phyloP scores from a whole-genome alignment of 1,139 yeast species.

The Kodamaea sp. region DNA sequence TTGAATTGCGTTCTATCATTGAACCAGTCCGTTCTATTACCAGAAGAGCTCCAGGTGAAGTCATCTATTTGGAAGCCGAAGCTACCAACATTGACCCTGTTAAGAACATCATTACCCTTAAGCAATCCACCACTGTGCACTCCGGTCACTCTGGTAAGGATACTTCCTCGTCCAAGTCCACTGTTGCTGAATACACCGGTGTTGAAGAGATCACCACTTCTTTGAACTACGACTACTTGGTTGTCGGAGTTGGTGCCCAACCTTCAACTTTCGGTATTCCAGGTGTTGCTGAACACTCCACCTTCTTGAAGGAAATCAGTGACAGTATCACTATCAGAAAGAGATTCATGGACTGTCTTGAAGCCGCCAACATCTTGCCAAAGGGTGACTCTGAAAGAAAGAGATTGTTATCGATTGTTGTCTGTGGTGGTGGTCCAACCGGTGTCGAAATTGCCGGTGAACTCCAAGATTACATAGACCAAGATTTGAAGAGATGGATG shows the following conservation, averaged over 20 bases:
- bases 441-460: constrained; percentile 98
- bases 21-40: constrained; percentile 77
- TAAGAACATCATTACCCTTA: constrained; percentile 60
- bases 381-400: constrained; percentile 75
- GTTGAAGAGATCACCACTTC: constrained; percentile 49
- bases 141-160: constrained; percentile 58
- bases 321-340: constrained; percentile 79
- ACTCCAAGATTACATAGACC: constrained; percentile 89
- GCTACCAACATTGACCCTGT: constrained; percentile 80
- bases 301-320: constrained; percentile 82
- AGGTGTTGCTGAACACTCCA: constrained; percentile 86
- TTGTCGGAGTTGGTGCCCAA: constrained; percentile 89
- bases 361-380: constrained; percentile 78
- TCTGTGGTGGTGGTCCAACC: constrained; percentile 96
- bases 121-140: constrained; percentile 53
- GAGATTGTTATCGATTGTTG: constrained; percentile 78
- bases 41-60: constrained; percentile 69
- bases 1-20: constrained; percentile 85
- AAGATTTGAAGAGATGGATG: constrained; percentile 85
- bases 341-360: constrained; percentile 77
- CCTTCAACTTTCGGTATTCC: constrained; percentile 93
- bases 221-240: constrained; percentile 73
- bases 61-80: constrained; percentile 86
- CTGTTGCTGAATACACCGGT: constrained; percentile 39
- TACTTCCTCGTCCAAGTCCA: constrained; percentile 53